Base-by-base conservation (phyloP, 176 grass and related monocot species). In the Oryza rufipogon region DNA sequence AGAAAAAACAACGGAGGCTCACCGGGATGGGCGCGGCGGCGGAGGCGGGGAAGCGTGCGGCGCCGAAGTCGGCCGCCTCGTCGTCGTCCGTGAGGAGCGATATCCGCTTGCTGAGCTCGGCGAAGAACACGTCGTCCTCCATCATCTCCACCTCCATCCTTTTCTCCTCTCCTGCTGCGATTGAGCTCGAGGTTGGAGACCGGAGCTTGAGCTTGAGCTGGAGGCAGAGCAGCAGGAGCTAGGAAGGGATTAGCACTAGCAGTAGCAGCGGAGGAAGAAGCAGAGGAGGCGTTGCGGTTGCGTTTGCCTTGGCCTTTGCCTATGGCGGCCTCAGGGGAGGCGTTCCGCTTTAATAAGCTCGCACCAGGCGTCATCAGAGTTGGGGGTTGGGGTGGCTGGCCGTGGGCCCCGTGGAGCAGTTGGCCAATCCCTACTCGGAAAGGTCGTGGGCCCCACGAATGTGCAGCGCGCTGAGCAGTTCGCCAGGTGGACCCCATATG, bases 91-190 rank as follows among this genome's bases (percentile, higher is more conserved):
- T 98, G 56, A 98, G 86, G 25, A 93, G 93, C 13, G 96, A 92
- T 80, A 98, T 98, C 83, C 89, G 89, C 89, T 96, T 91, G 93
- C 96, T 98, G 78, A 96, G 90, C 71, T 98, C 93, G 7, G 96
- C 96, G 77, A 98, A 98, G 89, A 94, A 89, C 66, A 94, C 30
- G 94, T 98, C 96, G 86, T 98, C 91, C 70, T 95, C 93, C 48
- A 88, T 56, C 87, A 92, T 87, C 86, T 90, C 84, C 51, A 86
- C 65, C 73, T 87, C 88, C 91, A 87, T 89, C 46, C 11, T 0
- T 7, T 11, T 44, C 12, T 11, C 8, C 9, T 63, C 8, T 22
- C 4, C 58, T 11, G n/a, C 58, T 23, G n/a, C 58, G 58, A 63
- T 63, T 63, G 58, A 63, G 8, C 58, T n/a, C 20, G 58, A 23